Conservation (phyloP, 169 alveolate genomes). For the Neospora caninum region DNA sequence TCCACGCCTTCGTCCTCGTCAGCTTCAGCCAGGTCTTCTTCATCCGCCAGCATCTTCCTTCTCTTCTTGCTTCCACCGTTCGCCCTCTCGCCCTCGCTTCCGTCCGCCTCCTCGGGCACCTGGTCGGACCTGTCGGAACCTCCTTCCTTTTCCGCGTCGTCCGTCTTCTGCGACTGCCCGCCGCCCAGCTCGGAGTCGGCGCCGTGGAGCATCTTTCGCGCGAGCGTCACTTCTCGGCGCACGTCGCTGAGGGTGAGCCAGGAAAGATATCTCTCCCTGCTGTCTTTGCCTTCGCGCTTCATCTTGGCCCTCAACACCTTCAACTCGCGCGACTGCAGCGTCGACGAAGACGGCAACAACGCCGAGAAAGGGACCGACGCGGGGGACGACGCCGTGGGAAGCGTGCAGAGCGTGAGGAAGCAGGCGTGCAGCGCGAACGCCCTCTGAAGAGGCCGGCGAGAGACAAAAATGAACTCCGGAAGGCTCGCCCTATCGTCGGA, state of each 20-base stretch:
- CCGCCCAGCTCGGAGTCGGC: neutral
- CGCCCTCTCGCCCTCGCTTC: neutral
- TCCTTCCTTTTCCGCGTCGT: neutral
- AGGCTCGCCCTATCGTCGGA: neutral
- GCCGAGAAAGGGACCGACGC: neutral
- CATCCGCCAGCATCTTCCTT: neutral
- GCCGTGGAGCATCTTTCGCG: neutral
- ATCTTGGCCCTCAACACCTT: constrained; percentile 3
- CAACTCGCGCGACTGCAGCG: neutral
- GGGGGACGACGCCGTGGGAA: neutral
- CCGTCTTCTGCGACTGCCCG: neutral
- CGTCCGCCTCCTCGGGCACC: neutral
- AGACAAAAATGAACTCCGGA: neutral
- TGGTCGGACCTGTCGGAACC: neutral
- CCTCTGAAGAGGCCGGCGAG: neutral
- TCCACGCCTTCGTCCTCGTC: neutral
- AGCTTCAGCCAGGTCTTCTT: neutral
- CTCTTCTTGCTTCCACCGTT: neutral
- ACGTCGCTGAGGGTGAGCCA: constrained; percentile 32
- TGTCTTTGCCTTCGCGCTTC: constrained; percentile 16
- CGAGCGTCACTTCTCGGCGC: neutral
- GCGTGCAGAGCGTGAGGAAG: neutral
- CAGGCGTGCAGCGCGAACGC: neutral
- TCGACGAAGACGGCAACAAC: neutral
- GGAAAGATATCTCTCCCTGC: neutral